Conservation (phyloP, 2,329 filamentous ascomycete genomes). For the Phoma sp. region DNA sequence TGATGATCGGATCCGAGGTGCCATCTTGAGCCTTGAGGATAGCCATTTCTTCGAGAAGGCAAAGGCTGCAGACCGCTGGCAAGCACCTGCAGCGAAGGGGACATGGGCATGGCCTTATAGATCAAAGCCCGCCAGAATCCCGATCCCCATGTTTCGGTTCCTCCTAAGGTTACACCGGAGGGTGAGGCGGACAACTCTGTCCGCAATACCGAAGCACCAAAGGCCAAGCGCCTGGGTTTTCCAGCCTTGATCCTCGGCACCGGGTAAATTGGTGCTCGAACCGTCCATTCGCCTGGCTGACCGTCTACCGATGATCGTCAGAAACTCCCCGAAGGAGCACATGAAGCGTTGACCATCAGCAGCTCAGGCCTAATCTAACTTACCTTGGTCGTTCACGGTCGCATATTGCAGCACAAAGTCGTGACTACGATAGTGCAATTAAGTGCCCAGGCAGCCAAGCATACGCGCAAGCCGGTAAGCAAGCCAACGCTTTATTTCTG, state of each 20-base stretch:
- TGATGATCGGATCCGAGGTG: slow-evolving; percentile 51
- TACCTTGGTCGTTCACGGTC: neutral
- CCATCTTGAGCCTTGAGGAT: slow-evolving; percentile 33
- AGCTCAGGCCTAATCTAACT: slow-evolving; percentile 19
- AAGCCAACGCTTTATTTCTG: neutral
- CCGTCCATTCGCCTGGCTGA: slow-evolving; percentile 29
- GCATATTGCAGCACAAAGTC: slow-evolving; percentile 24
- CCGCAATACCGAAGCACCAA: slow-evolving; percentile 37
- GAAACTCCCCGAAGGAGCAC: slow-evolving; percentile 2
- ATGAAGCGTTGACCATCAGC: neutral
- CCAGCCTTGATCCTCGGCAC: slow-evolving; percentile 26
- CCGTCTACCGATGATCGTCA: slow-evolving; percentile 21
- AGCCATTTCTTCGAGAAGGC: slow-evolving; percentile 32
- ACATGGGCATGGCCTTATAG: slow-evolving; percentile 34
- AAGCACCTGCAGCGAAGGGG: slow-evolving; percentile 14
- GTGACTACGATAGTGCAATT: neutral
- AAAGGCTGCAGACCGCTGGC: slow-evolving; percentile 18
- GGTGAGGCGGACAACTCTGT: slow-evolving; percentile 14
- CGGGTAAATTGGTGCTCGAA: slow-evolving; percentile 30
- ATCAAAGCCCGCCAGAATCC: slow-evolving; percentile 3
- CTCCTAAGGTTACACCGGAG: slow-evolving; percentile 28
- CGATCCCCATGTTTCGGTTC: slow-evolving; percentile 10
- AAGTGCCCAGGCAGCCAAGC: neutral
- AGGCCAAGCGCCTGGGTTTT: slow-evolving; percentile 34
- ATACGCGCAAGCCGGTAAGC: slow-evolving; percentile 5